Evolutionary conservation across 2,329 filamentous ascomycete species (phyloP).

Genomic region (Diaporthe sp.): DNA sequence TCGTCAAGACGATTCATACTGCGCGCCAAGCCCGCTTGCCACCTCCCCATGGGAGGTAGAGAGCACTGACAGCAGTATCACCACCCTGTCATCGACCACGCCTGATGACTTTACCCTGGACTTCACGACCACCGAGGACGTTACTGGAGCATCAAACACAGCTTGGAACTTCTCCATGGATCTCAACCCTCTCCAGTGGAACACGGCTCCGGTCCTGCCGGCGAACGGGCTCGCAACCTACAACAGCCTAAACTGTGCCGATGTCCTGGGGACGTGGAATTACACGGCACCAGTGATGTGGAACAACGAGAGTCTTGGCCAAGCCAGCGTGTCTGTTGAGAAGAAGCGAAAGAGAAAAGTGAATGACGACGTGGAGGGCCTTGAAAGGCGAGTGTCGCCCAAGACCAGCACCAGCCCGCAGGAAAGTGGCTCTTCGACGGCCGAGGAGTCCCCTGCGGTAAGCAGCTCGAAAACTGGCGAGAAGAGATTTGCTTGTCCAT

Average conservation of each 20-base stretch:
- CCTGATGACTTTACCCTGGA: conserved; percentile 36
- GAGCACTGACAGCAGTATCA: conserved; percentile 33
- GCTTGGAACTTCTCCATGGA: conserved; percentile 37
- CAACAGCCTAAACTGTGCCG: conserved; percentile 38
- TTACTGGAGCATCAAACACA: conserved; percentile 20
- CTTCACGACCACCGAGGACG: conserved; percentile 31
- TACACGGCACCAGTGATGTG: conserved; percentile 40
- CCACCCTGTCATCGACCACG: conserved; percentile 14
- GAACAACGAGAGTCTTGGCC: conserved; percentile 9
- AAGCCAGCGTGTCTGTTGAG: conserved; percentile 6
- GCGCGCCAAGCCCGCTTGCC: conserved; percentile 20
- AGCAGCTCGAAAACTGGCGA: conserved; percentile 20
- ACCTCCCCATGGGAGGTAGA: conserved; percentile 28
- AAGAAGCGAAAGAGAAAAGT: conserved; percentile 38
- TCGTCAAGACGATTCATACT: conserved; percentile 39
- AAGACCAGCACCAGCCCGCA: conserved; percentile 36
- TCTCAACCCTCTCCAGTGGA: conserved; percentile 37
- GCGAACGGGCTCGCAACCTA: not conserved
- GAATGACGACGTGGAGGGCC: conserved; percentile 25
- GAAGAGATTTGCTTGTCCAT: conserved; percentile 43
- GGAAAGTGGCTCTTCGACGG: conserved; percentile 24
- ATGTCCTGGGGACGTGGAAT: conserved; percentile 38
- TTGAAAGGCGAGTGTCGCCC: conserved; percentile 37
- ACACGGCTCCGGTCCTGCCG: conserved; percentile 37
- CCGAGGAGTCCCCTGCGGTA: conserved; percentile 34